Conservation (phyloP, 2,329 filamentous ascomycete species). For the Penicillium sp. region DNA sequence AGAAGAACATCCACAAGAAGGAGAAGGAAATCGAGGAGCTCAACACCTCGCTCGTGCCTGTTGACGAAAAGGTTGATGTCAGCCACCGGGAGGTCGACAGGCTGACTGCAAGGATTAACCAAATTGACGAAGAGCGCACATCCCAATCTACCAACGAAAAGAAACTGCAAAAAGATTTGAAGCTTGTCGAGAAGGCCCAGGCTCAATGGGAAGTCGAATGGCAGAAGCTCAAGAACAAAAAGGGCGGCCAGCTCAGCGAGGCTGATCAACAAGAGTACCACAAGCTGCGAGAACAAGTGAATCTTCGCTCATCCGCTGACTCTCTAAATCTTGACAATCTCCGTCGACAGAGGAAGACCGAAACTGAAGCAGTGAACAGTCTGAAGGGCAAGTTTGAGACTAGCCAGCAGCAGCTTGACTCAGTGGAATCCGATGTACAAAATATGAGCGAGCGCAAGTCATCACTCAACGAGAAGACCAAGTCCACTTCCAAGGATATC, state of each 20-base stretch:
- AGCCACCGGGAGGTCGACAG: slow-evolving; percentile 70
- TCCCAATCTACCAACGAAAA: slow-evolving; percentile 68
- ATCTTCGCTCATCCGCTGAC: slow-evolving; percentile 76
- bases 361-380: slow-evolving; percentile 86
- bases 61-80: slow-evolving; percentile 88
- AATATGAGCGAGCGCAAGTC: slow-evolving; percentile 69
- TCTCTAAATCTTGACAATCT: slow-evolving; percentile 83
- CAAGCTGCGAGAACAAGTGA: slow-evolving; percentile 78
- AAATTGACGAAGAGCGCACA: slow-evolving; percentile 75
- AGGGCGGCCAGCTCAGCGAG: slow-evolving; percentile 82
- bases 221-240: slow-evolving; percentile 78
- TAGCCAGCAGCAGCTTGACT: slow-evolving; percentile 71
- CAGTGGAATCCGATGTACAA: slow-evolving; percentile 69
- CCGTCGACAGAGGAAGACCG: slow-evolving; percentile 84
- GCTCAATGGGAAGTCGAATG: slow-evolving; percentile 86
- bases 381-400: slow-evolving; percentile 85
- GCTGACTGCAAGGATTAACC: slow-evolving; percentile 67
- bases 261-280: slow-evolving; percentile 89
- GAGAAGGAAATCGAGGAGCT: slow-evolving; percentile 86
- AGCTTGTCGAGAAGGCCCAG: slow-evolving; percentile 84
- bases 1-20: slow-evolving; percentile 80
- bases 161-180: slow-evolving; percentile 77
- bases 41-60: slow-evolving; percentile 80
- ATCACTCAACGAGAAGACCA: slow-evolving; percentile 62
- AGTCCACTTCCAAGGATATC: slow-evolving; percentile 73